These are phyloP conservation scores for Diospyros lotus DNA, from an alignment of 148 eudicot species.

Conservation along the genomic window DNA sequence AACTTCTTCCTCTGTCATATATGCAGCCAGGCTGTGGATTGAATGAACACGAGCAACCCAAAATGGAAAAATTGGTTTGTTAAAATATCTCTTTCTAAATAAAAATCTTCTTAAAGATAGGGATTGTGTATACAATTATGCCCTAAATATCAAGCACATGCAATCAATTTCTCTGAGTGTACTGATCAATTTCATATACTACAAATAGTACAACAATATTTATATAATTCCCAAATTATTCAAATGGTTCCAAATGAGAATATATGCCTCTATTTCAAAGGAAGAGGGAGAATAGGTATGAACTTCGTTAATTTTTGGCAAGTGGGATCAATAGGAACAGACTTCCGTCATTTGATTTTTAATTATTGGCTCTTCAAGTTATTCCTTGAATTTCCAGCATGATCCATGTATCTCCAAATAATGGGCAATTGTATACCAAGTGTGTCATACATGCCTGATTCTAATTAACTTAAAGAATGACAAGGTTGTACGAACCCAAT, in stretches of 20 bases:
- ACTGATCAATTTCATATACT: background rate
- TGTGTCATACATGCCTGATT: too few species aligned
- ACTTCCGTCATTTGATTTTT: too few species aligned
- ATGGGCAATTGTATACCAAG: too few species aligned
- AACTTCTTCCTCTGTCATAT: conserved; percentile 93
- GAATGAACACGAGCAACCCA: conserved; percentile 13
- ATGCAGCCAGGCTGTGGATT: conserved; percentile 73
- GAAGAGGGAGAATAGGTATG: too few species aligned
- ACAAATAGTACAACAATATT: background rate
- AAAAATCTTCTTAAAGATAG: background rate
- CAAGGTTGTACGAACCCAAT: too few species aligned
- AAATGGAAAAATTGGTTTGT: background rate
- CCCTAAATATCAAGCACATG: background rate
- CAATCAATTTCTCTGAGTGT: background rate
- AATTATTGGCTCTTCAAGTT: too few species aligned
- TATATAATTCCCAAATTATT: background rate
- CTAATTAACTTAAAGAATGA: too few species aligned
- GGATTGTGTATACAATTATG: background rate
- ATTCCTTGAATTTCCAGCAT: too few species aligned
- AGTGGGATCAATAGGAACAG: too few species aligned
- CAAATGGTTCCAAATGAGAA: conserved; percentile 1
- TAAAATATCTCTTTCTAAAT: background rate
- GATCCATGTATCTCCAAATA: too few species aligned
- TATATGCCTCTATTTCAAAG: background rate
- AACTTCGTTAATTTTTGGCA: too few species aligned